A percentile compares a stretch with the other conserved stretches of the same genome.
Evolutionary conservation across 306 rosid genomes (phyloP).

Genomic region (Castanospermum australe): DNA sequence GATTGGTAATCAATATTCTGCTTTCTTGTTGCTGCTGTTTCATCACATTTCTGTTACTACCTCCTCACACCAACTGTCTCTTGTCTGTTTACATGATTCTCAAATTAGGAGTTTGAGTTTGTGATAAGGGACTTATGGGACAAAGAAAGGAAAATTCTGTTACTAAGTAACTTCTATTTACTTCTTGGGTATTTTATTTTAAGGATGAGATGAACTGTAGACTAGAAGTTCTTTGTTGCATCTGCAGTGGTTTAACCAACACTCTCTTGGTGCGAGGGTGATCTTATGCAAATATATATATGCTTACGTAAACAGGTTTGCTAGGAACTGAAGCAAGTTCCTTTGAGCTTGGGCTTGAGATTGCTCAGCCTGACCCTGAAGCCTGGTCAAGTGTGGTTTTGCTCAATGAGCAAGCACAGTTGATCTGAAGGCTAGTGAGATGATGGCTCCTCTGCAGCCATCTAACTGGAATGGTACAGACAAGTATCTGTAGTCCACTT

Average conservation of each 20-base stretch:
- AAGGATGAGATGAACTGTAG: conserved; percentile 6
- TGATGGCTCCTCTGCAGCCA: not conserved
- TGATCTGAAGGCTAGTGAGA: not conserved
- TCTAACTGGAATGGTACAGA: not conserved
- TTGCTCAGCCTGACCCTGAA: not conserved
- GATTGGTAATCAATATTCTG: not conserved
- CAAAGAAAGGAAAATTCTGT: conserved; percentile 1
- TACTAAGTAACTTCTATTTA: not conserved
- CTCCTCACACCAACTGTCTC: not conserved
- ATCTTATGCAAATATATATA: not conserved
- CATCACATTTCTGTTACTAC: not conserved
- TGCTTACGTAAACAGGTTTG: not conserved
- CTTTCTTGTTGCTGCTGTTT: conserved; percentile 14
- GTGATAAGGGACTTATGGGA: not conserved
- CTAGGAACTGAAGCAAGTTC: not conserved
- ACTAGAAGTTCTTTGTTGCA: not conserved
- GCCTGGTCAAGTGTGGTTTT: conserved; percentile 23
- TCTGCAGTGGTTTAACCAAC: conserved; percentile 1
- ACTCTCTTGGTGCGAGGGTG: not conserved
- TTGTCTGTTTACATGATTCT: conserved; percentile 19
- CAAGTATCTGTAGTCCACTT: not conserved
- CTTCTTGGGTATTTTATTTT: conserved; percentile 7
- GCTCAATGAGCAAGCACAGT: conserved; percentile 1
- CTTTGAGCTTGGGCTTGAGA: not conserved
- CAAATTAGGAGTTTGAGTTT: conserved; percentile 13